Evolutionary conservation across 495 filamentous ascomycete genomes (phyloP).

Genomic region (Polyplosphaeria fusca): DNA sequence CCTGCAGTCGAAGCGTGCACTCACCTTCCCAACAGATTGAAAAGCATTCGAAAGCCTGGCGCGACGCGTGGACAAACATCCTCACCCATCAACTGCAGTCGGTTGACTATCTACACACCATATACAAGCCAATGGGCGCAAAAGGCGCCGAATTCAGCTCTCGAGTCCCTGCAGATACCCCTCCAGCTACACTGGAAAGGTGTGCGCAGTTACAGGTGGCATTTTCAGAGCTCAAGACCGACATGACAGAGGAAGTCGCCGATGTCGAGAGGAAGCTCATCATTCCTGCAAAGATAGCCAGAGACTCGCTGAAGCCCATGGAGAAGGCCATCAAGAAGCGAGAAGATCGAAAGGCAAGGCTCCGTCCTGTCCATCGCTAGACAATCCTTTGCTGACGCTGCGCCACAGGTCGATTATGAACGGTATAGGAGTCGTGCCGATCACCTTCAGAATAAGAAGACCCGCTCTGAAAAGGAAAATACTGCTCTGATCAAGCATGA

Average conservation of each 20-base stretch:
- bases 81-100: slow-evolving; percentile 68
- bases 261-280: slow-evolving; percentile 72
- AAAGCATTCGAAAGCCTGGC: slow-evolving; percentile 76
- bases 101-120: slow-evolving; percentile 65
- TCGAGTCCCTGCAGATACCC: slow-evolving; percentile 58
- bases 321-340: slow-evolving; percentile 91
- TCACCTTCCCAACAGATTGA: slow-evolving; percentile 67
- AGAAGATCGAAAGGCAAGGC: slow-evolving; percentile 79
- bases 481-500: slow-evolving; percentile 72
- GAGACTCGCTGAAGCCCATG: slow-evolving; percentile 67
- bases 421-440: slow-evolving; percentile 71
- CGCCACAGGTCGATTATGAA: slow-evolving; percentile 70
- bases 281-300: slow-evolving; percentile 67
- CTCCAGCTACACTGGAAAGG: slow-evolving; percentile 59
- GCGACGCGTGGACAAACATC: slow-evolving; percentile 78
- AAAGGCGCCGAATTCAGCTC: slow-evolving; percentile 49
- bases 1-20: not conserved
- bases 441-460: slow-evolving; percentile 66
- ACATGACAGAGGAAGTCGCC: slow-evolving; percentile 70
- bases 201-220: slow-evolving; percentile 64
- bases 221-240: slow-evolving; percentile 71
- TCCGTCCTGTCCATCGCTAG: too few species aligned
- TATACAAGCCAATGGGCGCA: slow-evolving; percentile 78
- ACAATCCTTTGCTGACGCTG: too few species aligned
- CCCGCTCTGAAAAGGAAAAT: slow-evolving; percentile 75